A percentile compares a stretch with the other conserved stretches of the same genome.
These are phyloP conservation scores for Nicotiana knightiana DNA, from an alignment of 257 asterid species.

Conservation along the genomic window DNA sequence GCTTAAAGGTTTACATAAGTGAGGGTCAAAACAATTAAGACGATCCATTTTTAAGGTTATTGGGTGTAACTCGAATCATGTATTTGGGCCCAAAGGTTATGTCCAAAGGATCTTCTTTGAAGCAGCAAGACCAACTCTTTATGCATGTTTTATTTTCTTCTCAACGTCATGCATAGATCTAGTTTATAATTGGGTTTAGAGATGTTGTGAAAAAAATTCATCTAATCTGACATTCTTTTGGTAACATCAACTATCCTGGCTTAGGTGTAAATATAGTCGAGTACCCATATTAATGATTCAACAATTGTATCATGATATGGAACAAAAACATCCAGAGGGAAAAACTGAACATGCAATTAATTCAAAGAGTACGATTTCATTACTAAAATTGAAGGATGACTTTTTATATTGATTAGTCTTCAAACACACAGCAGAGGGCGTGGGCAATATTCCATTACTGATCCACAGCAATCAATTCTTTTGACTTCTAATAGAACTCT, in stretches of 20 bases:
- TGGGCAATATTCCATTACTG: not conserved
- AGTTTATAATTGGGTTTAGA: not conserved
- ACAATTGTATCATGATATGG: not conserved
- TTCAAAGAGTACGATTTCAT: too few species aligned
- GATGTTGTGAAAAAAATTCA: not conserved
- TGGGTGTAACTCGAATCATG: too few species aligned
- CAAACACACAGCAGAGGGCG: not conserved
- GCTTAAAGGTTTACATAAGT: too few species aligned
- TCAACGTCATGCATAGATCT: not conserved
- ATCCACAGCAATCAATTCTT: not conserved
- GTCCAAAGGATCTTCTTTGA: not conserved
- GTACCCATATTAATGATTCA: not conserved
- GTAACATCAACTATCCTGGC: not conserved
- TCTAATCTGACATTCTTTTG: not conserved
- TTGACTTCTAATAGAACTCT: not conserved
- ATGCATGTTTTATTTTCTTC: not conserved
- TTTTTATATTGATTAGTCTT: not conserved
- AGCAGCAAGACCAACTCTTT: not conserved
- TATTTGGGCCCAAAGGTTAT: not conserved
- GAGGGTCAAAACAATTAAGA: too few species aligned
- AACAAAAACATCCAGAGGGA: too few species aligned
- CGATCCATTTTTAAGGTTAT: too few species aligned
- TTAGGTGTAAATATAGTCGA: not conserved
- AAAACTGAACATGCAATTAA: too few species aligned
- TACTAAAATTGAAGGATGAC: too few species aligned